A percentile compares a stretch with the other conserved stretches of the same genome.
Evolutionary conservation across 345 rosid genomes (phyloP).

Genomic region (Arabis alpina): DNA sequence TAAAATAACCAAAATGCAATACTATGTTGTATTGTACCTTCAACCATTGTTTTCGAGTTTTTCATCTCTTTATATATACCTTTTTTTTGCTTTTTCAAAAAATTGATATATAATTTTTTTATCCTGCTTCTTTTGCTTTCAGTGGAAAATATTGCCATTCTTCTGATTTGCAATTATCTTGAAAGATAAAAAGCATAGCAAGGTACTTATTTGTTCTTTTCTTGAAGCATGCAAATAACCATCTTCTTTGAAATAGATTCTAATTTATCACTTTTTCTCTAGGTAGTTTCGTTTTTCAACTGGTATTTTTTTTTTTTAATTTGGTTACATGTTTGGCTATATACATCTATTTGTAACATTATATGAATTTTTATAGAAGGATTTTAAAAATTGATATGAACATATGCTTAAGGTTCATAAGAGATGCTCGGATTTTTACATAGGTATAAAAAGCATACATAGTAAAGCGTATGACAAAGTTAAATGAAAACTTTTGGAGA

Average conservation of each 20-base stretch:
- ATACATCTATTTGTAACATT: background rate
- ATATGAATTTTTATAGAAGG: background rate
- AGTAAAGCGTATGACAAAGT: too few relatives aligned
- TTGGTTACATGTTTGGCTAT: background rate
- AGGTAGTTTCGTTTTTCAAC: background rate
- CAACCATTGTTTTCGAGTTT: slow-evolving; percentile 39
- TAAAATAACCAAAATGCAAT: slow-evolving; percentile 43
- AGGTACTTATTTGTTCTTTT: slow-evolving; percentile 17
- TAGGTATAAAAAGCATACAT: too few relatives aligned
- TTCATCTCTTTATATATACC: background rate
- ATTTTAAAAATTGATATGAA: too few relatives aligned
- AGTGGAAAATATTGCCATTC: slow-evolving; percentile 35
- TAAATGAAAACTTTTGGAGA: too few relatives aligned
- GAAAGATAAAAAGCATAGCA: slow-evolving; percentile 27
- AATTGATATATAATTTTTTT: slow-evolving; percentile 20
- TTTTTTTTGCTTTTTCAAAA: slow-evolving; percentile 7
- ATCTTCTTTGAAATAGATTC: background rate
- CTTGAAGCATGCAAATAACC: background rate
- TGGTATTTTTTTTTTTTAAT: background rate
- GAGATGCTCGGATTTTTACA: too few relatives aligned
- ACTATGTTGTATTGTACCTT: slow-evolving; percentile 39
- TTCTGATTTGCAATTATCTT: slow-evolving; percentile 26
- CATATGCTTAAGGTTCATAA: too few relatives aligned
- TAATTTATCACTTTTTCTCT: background rate
- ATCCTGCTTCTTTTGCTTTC: slow-evolving; percentile 13